These are phyloP conservation scores for Osmanthus fragrans DNA, from an alignment of 257 asterid genomes.

Conservation along the genomic window DNA sequence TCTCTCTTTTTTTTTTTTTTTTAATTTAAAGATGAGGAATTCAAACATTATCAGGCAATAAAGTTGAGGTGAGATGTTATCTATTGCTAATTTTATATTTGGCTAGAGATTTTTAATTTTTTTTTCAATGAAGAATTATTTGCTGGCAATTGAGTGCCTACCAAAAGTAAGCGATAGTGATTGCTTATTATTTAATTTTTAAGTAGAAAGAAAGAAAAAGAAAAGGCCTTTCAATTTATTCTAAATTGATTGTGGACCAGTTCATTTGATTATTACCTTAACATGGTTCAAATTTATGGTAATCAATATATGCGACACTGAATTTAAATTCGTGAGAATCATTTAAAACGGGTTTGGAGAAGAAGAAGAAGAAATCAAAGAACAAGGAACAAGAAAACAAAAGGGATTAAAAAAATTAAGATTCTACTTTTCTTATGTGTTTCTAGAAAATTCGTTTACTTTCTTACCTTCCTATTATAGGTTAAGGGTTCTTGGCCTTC, in stretches of 20 bases:
- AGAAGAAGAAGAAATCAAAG: slow-evolving; percentile 1
- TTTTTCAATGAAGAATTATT: background rate
- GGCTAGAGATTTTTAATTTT: background rate
- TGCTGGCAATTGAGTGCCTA: background rate
- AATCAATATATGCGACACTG: background rate
- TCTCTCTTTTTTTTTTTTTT: background rate
- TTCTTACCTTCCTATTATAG: too few species aligned
- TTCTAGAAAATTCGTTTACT: background rate
- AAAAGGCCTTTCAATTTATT: background rate
- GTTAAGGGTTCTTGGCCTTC: background rate
- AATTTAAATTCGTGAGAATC: background rate
- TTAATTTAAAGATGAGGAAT: background rate
- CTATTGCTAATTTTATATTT: background rate
- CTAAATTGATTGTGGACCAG: background rate
- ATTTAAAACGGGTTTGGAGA: background rate
- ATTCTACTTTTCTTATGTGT: slow-evolving; percentile 3
- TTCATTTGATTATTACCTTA: background rate
- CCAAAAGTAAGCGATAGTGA: background rate
- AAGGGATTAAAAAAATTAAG: background rate
- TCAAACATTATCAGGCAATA: background rate
- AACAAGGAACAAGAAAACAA: background rate
- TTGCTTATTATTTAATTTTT: too few species aligned
- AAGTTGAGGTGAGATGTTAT: background rate
- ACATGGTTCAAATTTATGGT: too few species aligned
- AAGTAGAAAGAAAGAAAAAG: background rate